These are phyloP conservation scores for Dothistroma pini DNA, from an alignment of 2,329 filamentous ascomycete genomes.

Conservation along the genomic window DNA sequence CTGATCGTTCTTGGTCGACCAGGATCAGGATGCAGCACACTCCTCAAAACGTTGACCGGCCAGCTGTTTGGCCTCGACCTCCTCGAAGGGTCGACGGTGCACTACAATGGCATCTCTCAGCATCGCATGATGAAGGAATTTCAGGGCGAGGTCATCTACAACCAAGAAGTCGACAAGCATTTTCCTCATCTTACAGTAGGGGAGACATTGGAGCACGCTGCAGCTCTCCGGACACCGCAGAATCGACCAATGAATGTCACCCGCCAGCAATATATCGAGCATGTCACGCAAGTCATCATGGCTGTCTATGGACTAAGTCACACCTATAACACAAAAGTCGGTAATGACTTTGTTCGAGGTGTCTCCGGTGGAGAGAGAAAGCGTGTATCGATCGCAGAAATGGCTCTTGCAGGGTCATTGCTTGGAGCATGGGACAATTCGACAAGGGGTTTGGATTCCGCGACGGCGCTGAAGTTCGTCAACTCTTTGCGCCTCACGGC, in stretches of 20 bases:
- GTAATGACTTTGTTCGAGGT: constrained; percentile 58
- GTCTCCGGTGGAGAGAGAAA: constrained; percentile 55
- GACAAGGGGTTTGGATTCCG: constrained; percentile 52
- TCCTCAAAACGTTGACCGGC: constrained; percentile 60
- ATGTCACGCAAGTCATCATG: constrained; percentile 51
- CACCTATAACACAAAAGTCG: constrained; percentile 54
- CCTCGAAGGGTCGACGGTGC: constrained; percentile 50
- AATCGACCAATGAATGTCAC: constrained; percentile 35
- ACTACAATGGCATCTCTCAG: constrained; percentile 57
- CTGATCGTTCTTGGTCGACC: constrained; percentile 47
- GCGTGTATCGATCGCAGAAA: constrained; percentile 59
- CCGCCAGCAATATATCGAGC: constrained; percentile 45
- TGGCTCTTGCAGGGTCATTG: constrained; percentile 40
- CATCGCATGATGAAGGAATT: constrained; percentile 46
- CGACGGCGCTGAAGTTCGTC: constrained; percentile 58
- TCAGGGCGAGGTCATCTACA: constrained; percentile 46
- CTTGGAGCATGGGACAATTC: constrained; percentile 47
- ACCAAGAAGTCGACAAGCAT: constrained; percentile 49
- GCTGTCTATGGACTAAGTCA: constrained; percentile 53
- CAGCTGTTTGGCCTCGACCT: constrained; percentile 57
- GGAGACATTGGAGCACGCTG: constrained; percentile 56
- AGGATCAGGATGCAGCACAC: constrained; percentile 60
- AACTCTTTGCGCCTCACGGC: constrained; percentile 50
- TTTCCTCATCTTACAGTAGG: constrained; percentile 57
- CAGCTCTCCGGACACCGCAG: constrained; percentile 50